phyloP scores from a whole-genome alignment of 192 early-diverging fungal genomes.

The Rhizoclosmatium globosum region DNA sequence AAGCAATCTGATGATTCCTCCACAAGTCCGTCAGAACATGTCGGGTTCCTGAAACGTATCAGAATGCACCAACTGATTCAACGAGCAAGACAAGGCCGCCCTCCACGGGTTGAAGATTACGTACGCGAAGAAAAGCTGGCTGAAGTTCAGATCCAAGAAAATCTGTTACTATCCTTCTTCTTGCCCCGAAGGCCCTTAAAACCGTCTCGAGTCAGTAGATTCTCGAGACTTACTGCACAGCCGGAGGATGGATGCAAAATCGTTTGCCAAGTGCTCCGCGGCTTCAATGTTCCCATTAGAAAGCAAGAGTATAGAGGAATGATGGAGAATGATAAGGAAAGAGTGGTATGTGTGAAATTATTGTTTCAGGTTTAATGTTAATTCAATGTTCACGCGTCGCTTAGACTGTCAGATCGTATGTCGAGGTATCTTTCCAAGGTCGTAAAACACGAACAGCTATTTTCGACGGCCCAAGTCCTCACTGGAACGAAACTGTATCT shows the following conservation, averaged over 20 bases:
- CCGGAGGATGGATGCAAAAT: constrained; percentile 54
- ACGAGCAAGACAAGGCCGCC: constrained; percentile 40
- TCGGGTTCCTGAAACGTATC: constrained; percentile 57
- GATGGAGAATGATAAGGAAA: constrained; percentile 23
- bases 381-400: too few species aligned
- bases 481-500: constrained; percentile 64
- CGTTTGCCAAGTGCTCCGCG: constrained; percentile 54
- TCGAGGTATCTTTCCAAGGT: constrained; percentile 61
- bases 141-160: constrained; percentile 28
- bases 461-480: constrained; percentile 57
- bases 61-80: constrained; percentile 57
- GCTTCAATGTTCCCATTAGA: constrained; percentile 54
- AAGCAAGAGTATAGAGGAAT: constrained; percentile 23
- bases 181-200: constrained; percentile 54
- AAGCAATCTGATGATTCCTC: not conserved
- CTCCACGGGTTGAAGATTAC: constrained; percentile 53
- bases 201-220: constrained; percentile 46
- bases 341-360: not conserved
- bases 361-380: not conserved
- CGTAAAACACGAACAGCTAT: constrained; percentile 43
- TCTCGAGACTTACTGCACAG: constrained; percentile 29
- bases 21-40: not conserved
- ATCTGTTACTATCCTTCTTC: constrained; percentile 43
- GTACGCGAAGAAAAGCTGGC: constrained; percentile 57
- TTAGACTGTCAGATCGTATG: constrained; percentile 53